Evolutionary conservation across 164 flowering plant genomes (phyloP).

Genomic region (Magnolia kwangsiensis): DNA sequence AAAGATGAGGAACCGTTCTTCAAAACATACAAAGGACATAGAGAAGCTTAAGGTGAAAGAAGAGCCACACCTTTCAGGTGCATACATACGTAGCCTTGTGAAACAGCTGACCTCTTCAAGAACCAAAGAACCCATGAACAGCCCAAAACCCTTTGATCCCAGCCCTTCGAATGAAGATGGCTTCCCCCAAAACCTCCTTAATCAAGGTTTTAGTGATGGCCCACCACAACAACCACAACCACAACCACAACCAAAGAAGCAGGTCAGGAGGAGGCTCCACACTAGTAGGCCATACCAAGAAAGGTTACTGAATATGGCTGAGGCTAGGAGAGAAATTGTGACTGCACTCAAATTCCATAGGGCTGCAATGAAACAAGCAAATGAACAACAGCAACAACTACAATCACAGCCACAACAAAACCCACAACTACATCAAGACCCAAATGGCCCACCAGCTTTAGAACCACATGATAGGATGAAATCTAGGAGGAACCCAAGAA

Average conservation of each 20-base stretch:
- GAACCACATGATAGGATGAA: constrained; percentile 35
- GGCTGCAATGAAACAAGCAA: constrained; percentile 82
- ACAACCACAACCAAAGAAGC: constrained; percentile 58
- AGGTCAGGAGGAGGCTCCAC: constrained; percentile 82
- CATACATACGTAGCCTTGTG: constrained; percentile 81
- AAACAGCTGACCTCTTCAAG: constrained; percentile 74
- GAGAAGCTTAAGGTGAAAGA: constrained; percentile 5
- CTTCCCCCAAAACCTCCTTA: constrained; percentile 22
- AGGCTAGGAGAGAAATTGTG: constrained; percentile 79
- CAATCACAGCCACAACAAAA: constrained; percentile 14
- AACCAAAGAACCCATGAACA: constrained; percentile 45
- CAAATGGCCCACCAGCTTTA: constrained; percentile 25
- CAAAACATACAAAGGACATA: constrained; percentile 15
- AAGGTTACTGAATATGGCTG: constrained; percentile 90
- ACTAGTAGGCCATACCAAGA: constrained; percentile 86
- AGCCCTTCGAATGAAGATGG: constrained; percentile 20
- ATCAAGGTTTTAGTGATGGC: constrained; percentile 26
- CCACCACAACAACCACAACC: constrained; percentile 26
- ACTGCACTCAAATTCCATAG: constrained; percentile 86
- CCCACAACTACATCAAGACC: constrained; percentile 3
- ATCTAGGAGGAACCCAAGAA: constrained; percentile 44
- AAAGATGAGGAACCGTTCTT: constrained; percentile 28
- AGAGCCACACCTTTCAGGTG: constrained; percentile 32
- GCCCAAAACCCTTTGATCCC: constrained; percentile 4
- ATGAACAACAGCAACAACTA: constrained; percentile 30